phyloP scores from a whole-genome alignment of 2,329 filamentous ascomycete genomes.

The Coniochaeta sp. region DNA sequence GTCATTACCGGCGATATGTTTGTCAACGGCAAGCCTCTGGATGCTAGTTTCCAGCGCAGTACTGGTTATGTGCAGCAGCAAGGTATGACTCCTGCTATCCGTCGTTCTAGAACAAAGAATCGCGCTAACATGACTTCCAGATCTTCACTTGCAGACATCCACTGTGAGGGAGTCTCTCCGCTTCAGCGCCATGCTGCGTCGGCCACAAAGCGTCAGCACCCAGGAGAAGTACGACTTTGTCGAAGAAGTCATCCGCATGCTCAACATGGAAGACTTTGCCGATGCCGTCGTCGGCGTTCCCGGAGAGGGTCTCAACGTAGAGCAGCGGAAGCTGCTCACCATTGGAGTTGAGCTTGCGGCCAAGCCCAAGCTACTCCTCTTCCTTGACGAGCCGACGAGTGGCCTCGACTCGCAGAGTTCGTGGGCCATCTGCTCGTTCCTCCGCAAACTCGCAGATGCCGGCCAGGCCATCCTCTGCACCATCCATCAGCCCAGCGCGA shows the following conservation, averaged over 20 bases:
- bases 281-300: slow-evolving; percentile 58
- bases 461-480: slow-evolving; percentile 43
- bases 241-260: slow-evolving; percentile 57
- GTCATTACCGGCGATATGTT: slow-evolving; percentile 60
- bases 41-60: slow-evolving; percentile 53
- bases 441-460: slow-evolving; percentile 53
- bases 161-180: slow-evolving; percentile 47
- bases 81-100: slow-evolving; percentile 23
- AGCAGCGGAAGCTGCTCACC: slow-evolving; percentile 54
- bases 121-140: slow-evolving; percentile 10
- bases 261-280: slow-evolving; percentile 60
- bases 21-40: slow-evolving; percentile 49
- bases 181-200: slow-evolving; percentile 50
- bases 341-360: slow-evolving; percentile 54
- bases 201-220: slow-evolving; percentile 43
- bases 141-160: slow-evolving; percentile 48
- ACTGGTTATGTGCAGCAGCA: slow-evolving; percentile 63
- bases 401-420: slow-evolving; percentile 68
- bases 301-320: slow-evolving; percentile 53
- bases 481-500: slow-evolving; percentile 41
- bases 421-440: slow-evolving; percentile 62
- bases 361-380: slow-evolving; percentile 50
- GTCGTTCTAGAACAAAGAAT: rapidly evolving
- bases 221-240: slow-evolving; percentile 54
- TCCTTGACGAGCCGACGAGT: slow-evolving; percentile 68